These are phyloP conservation scores for Teratosphaeria zuluensis DNA, from an alignment of 2,329 filamentous ascomycete species.

Conservation along the genomic window DNA sequence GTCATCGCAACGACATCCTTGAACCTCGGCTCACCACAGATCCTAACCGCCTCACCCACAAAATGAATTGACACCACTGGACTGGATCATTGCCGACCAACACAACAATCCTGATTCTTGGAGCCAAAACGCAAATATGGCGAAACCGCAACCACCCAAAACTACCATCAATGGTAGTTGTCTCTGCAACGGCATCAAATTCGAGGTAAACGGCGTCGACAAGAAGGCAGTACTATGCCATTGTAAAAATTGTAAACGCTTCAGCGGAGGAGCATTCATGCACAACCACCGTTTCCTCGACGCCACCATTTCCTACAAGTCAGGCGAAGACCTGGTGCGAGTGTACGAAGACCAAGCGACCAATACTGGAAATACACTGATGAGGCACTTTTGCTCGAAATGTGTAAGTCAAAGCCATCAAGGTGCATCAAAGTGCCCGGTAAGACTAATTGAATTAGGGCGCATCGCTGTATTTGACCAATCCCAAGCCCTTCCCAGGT, in stretches of 20 bases:
- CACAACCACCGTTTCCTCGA: constrained; percentile 22
- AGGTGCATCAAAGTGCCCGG: neutral
- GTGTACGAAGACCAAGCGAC: constrained; percentile 18
- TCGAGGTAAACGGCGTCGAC: constrained; percentile 17
- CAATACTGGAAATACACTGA: constrained; percentile 16
- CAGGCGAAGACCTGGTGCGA: constrained; percentile 15
- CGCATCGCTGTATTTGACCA: constrained; percentile 13
- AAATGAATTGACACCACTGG: neutral
- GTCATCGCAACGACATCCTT: neutral
- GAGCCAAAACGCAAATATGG: neutral
- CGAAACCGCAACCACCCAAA: constrained; percentile 2
- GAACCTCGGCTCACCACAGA: neutral
- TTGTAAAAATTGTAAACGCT: constrained; percentile 16
- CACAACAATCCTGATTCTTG: too few species aligned
- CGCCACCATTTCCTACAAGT: constrained; percentile 13
- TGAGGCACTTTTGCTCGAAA: constrained; percentile 18
- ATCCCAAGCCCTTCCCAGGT: constrained; percentile 10
- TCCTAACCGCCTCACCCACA: neutral
- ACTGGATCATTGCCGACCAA: too few species aligned
- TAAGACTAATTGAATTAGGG: constrained; percentile 6
- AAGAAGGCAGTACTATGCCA: constrained; percentile 23
- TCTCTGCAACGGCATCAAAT: constrained; percentile 18
- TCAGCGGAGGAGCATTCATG: constrained; percentile 17
- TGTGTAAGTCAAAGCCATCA: constrained; percentile 13
- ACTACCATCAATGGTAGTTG: constrained; percentile 9